Base-by-base conservation (phyloP, 1,284 basidiomycete genomes). In the Trichosporon sp. region DNA sequence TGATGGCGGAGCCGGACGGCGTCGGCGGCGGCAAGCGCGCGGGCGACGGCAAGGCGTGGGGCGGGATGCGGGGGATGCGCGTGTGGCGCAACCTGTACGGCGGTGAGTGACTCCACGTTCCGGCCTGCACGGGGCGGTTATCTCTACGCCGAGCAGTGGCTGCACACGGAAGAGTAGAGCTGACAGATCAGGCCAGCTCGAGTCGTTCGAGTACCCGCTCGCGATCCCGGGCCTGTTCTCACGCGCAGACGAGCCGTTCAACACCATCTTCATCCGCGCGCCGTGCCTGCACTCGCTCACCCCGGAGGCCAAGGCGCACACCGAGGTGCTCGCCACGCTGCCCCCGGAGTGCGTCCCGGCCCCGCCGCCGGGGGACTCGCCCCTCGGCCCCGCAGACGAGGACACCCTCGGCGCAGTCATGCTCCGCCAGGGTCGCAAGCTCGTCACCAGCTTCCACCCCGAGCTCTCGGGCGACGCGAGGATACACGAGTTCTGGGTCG, bases 361-460 rank as follows among this genome's bases (percentile, higher is more conserved):
- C 3, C 71, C 75, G n/a, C 80, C 82, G 9, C 78, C 80, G 1
- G 68, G 65, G 0, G 85, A 81, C 62, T 70, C 72, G 4, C 73
- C 74, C 1, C 72, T 83, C 23, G 82, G 82, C 35, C 65, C 71
- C 18, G 72, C 80, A 1, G 78, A 79, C 56, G 62, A 56, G 15
- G 81, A 72, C 53, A 89, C 88, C 76, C 86, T 87, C 67, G 88
- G 86, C 74, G 90, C 93, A 70, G 95, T 98, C 64, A 95, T 95
- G 27, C 83, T 97, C 18, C 87, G 90, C 12, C 93, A 97, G 80
- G 94, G 94, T 21, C 86, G 86, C 47, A 90, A 95, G 78, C 85
- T 98, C 65, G 87, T 95, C 32, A 96, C 95, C 1, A 92, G 90
- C 2, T 98, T 98, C 85, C 96, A 98, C 78, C 96, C 96, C 0